Conservation (phyloP, 2,329 filamentous ascomycete species). For the Colletotrichum destructivum region DNA sequence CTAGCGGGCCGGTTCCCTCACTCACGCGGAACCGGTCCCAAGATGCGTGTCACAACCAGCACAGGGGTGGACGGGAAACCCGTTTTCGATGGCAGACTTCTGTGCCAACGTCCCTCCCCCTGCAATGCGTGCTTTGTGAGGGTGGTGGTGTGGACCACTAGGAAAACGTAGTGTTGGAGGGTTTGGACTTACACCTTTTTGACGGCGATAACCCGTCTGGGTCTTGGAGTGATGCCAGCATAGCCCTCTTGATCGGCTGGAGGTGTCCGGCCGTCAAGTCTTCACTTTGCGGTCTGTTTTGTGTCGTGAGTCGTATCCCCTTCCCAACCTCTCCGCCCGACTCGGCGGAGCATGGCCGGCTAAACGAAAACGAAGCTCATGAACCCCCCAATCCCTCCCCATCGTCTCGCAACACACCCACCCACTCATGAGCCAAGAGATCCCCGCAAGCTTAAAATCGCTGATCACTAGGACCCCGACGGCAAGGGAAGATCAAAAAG, state of each 20-base stretch:
- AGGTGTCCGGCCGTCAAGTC: neutral
- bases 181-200: neutral
- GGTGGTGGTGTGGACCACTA: neutral
- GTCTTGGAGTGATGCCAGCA: neutral
- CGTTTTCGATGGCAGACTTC: neutral
- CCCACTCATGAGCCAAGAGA: neutral
- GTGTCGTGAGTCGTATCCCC: too few species aligned
- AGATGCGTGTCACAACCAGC: slow-evolving; percentile 14
- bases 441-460: neutral
- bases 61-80: neutral
- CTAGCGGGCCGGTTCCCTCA: slow-evolving; percentile 8
- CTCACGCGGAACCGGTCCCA: neutral
- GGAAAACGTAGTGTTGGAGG: neutral
- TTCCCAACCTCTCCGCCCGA: neutral
- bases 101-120: neutral
- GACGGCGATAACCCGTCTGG: neutral
- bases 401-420: neutral
- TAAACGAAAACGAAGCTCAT: slow-evolving; percentile 3
- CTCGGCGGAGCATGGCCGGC: neutral
- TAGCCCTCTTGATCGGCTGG: neutral
- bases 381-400: slow-evolving; percentile 1
- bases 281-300: too few species aligned
- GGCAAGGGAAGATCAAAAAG: neutral
- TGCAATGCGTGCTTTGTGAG: neutral
- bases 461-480: neutral